These are phyloP conservation scores for Abrus pulchellus DNA, from an alignment of 306 rosid species.

Conservation along the genomic window DNA sequence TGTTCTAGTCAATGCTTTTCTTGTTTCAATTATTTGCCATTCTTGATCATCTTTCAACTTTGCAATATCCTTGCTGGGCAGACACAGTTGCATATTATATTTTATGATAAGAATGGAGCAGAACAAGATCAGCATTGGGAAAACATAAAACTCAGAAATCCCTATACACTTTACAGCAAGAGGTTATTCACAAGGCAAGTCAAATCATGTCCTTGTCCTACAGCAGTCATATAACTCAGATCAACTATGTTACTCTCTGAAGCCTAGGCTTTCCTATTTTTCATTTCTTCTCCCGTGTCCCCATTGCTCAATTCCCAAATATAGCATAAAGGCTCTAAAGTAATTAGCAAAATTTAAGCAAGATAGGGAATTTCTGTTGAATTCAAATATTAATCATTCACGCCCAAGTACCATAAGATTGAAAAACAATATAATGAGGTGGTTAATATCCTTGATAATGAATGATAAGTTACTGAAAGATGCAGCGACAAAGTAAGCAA, in stretches of 20 bases:
- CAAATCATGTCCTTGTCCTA: slow-evolving; percentile 7
- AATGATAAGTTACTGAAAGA: background rate
- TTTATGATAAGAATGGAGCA: slow-evolving; percentile 21
- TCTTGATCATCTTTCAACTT: slow-evolving; percentile 92
- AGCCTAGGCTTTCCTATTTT: too few relatives aligned
- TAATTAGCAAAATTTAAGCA: too few relatives aligned
- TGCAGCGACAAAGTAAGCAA: background rate
- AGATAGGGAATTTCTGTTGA: too few relatives aligned
- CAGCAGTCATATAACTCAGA: background rate
- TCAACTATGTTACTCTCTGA: background rate
- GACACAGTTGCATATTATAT: slow-evolving; percentile 38
- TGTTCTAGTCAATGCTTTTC: slow-evolving; percentile 77
- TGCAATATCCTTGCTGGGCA: slow-evolving; percentile 81
- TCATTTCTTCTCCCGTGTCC: too few relatives aligned
- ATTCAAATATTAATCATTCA: too few relatives aligned
- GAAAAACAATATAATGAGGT: background rate
- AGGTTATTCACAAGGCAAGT: slow-evolving; percentile 26
- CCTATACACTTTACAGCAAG: background rate
- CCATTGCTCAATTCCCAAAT: too few relatives aligned
- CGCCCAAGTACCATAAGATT: background rate
- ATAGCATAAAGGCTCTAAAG: too few relatives aligned
- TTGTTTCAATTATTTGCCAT: slow-evolving; percentile 86
- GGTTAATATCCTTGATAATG: too few relatives aligned
- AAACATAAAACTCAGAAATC: background rate
- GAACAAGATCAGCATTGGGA: slow-evolving; percentile 23